Percentiles rank a stretch among this genome's conserved stretches.
Evolutionary conservation across 31 red algal species (phyloP).

Genomic region (Odonthalia washingtoniensis): DNA sequence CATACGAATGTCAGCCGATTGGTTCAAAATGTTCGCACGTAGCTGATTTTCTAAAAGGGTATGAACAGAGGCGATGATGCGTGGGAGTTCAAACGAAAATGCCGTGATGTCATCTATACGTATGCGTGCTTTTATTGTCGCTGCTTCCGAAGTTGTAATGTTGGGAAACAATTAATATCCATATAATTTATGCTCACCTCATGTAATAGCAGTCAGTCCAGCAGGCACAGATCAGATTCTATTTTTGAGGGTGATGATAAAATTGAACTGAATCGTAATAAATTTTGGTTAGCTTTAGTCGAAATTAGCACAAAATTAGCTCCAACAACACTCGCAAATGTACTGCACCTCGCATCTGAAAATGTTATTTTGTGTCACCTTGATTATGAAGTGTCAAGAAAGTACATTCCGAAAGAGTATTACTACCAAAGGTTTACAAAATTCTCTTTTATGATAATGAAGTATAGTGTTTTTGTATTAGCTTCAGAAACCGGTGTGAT

Average conservation of each 20-base stretch:
- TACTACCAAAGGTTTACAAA: too few relatives aligned
- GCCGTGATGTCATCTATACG: slow-evolving; percentile 1
- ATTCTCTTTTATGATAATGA: background rate
- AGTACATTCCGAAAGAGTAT: too few relatives aligned
- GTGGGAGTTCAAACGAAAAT: slow-evolving; percentile 32
- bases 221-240: background rate
- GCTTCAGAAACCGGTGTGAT: too few relatives aligned
- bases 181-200: slow-evolving; percentile 24
- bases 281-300: background rate
- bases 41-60: slow-evolving; percentile 20
- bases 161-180: background rate
- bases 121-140: background rate
- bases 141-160: slow-evolving; percentile 32
- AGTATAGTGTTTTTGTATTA: too few relatives aligned
- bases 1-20: too few relatives aligned
- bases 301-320: background rate
- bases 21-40: too few relatives aligned
- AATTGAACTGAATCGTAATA: background rate
- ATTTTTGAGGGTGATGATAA: background rate
- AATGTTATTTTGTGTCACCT: background rate
- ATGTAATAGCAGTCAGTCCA: background rate
- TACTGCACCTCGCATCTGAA: background rate
- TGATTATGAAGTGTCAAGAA: too few relatives aligned
- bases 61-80: slow-evolving; percentile 37
- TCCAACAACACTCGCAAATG: background rate